A percentile compares a stretch with the other conserved stretches of the same genome.
phyloP scores from a whole-genome alignment of 2,329 filamentous ascomycete species.

The Alternaria sp. region DNA sequence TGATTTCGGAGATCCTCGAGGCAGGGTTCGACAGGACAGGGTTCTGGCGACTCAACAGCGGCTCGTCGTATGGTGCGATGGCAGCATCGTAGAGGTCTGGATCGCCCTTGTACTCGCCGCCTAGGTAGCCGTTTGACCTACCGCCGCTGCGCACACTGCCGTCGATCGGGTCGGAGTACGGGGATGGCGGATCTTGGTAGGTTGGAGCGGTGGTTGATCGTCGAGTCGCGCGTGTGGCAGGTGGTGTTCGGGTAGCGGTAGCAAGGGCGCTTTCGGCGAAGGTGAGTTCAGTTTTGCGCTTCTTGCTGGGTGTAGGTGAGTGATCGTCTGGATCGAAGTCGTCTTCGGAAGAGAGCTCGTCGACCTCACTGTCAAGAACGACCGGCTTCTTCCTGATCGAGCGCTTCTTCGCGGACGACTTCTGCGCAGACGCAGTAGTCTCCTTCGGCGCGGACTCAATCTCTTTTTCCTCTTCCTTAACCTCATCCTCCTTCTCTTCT shows the following conservation, averaged over 20 bases:
- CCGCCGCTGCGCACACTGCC: neutral
- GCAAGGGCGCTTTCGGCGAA: conserved; percentile 14
- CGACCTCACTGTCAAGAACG: neutral
- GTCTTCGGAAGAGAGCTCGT: conserved; percentile 8
- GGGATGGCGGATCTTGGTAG: neutral
- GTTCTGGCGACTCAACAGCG: conserved; percentile 17
- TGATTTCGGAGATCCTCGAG: conserved; percentile 12
- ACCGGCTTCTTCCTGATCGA: conserved; percentile 1
- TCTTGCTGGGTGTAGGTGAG: conserved; percentile 17
- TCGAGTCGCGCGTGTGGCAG: conserved; percentile 2
- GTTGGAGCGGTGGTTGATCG: neutral
- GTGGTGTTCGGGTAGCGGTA: neutral
- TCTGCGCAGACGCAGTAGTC: neutral
- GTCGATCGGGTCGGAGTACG: neutral
- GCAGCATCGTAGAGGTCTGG: neutral
- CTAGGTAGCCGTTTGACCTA: neutral
- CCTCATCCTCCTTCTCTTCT: neutral
- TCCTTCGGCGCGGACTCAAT: neutral
- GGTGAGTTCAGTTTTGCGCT: conserved; percentile 9
- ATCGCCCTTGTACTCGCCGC: neutral
- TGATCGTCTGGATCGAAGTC: conserved; percentile 10
- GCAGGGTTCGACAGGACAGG: conserved; percentile 15
- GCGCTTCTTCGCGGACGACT: conserved; percentile 8
- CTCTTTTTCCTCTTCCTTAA: neutral
- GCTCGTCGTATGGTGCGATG: conserved; percentile 15